Evolutionary conservation across 176 grass and related monocot species (phyloP), one percentile per base, ranked within the genome.

Genomic region (Miscanthus lutarioriparius): DNA sequence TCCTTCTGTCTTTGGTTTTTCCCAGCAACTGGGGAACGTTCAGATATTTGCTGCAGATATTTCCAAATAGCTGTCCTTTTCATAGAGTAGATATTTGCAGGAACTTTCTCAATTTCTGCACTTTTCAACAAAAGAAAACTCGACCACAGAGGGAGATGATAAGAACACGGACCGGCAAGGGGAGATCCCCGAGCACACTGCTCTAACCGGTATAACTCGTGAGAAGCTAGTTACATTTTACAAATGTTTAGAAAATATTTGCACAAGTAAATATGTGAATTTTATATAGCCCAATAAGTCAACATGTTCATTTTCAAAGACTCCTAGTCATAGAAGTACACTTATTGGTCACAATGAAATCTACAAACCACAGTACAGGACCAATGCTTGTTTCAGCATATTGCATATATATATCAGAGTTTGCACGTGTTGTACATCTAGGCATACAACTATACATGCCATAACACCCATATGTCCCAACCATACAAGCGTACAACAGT

Each of bases 31-130:
- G 8, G 25, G 70, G 58, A 91, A 70, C 77, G 19, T 47, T 15
- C 62, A 64, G 62, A 64, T 64, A 64, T 64, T 64, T 64, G 10
- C 8, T 23, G 22, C 63, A 77, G 62, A 88, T 81, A 89, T 86
- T 48, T 91, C 67, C 33, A 86, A 53, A 59, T 67, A 68, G 32
- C 62, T 86, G 77, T 64, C 79, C 13, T 67, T 79, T 77, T 85
- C 88, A 82, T 61, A 78, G 26, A 23, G 25, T 22, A 86, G 71
- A 89, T 89, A 86, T 89, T 80, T 77, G 36, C 72, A 82, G 33
- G 41, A 61, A 61, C 56, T 61, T n/a, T 59, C n/a, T 61, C 56
- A 11, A 61, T 23, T 61, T 25, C 9, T 25, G 56, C n/a, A 61
- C 22, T 59, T 56, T 51, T 47, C 3, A 8, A 1, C n/a, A 59